Base-by-base conservation (phyloP, 2,329 filamentous ascomycete species). In the Hansfordia pulvinata region DNA sequence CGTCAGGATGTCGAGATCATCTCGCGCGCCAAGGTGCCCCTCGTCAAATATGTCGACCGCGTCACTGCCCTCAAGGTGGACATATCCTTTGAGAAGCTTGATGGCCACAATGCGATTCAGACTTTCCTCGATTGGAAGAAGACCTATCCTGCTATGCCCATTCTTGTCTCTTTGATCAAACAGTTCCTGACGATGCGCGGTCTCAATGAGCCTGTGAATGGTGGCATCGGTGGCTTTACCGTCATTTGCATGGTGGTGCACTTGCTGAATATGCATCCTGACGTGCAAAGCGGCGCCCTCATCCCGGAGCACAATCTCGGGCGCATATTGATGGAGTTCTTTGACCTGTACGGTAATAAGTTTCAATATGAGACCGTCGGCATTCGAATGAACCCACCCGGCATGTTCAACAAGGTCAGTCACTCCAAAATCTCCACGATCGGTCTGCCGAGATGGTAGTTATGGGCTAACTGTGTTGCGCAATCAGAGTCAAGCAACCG, bases 191-290 rank as follows among this genome's bases (percentile, higher is more conserved):
- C 80, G 19, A 92, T 98, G 72, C 74, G 85, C 34, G 82, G 77
- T 1, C 61, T 94, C 27, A 94, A 94, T 40, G 90, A 98, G 50
- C 86, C 93, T 4, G 79, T 82, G 20, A 82, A 75, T 33, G 90
- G 90, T 30, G 90, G 90, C 3, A 73, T 98, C 27, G 90, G 90
- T 28, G 90, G 90, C 3, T 96, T 94, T 47, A 83, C 85, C 2
- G 79, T 93, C 36, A 94, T 88, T 30, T 98, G 90, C 57, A 63
- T 98, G 35, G 82, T 94, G 5, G 82, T 90, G 31, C 90, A 81
- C 58, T 74, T 93, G 51, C 56, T 96, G 24, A 81, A 93, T 46
- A 62, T 82, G 36, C 71, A 85, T 60, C 82, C 84, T 8, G 66
- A 76, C 34, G 60, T 76, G 2, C 72, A 81, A 39, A 71, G 66